Base-by-base conservation (phyloP, 2,329 filamentous ascomycete species). In the Karstenula rhodostoma region DNA sequence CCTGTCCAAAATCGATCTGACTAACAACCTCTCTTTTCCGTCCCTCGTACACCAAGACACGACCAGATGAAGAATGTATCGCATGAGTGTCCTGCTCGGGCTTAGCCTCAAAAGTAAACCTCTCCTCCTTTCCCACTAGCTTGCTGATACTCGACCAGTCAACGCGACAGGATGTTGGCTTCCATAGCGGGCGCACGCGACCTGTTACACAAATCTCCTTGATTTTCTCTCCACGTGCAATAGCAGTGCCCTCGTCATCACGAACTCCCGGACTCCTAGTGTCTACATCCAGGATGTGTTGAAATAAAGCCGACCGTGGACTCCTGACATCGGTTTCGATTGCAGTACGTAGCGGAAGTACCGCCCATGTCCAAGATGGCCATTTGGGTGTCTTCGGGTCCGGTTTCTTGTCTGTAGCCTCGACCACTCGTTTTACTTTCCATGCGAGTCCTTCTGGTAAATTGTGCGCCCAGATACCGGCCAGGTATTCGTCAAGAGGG, bases 341-440 rank as follows among this genome's bases (percentile, higher is more conserved):
- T 29, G 35, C 48, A 44, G 59, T 54, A 17, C 48, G 54, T 29
- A 61, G 32, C 37, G 61, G 61, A 44, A 63, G 58, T 15, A 42
- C 49, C 56, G 58, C 61, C 61, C 58, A 63, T 4, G 61, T 58
- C 58, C 61, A 63, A 25, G 61, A 63, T 17, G 61, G 61, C 49
- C 40, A 57, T 15, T 12, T 7, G 22, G 46, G 15, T 13, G 42
- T n/a, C 46, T 32, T 22, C 22, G 23, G 17, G 17, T 25, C 27
- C 33, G 9, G 40, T 15, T 52, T 49, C 22, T 27, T n/a, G 17
- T 4, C n/a, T 12, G 15, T 33, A 43, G 19, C 25, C 23, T 52
- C 25, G n/a, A 56, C 33, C 12, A 25, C 29, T 43, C 22, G 19
- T 3, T 37, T n/a, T 22, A 57, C 58, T 49, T 32, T 35, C 60